Percentiles rank a stretch among this genome's conserved stretches.
phyloP scores from a whole-genome alignment of 768 basidiomycete species.

The Psilocybe azurescens region DNA sequence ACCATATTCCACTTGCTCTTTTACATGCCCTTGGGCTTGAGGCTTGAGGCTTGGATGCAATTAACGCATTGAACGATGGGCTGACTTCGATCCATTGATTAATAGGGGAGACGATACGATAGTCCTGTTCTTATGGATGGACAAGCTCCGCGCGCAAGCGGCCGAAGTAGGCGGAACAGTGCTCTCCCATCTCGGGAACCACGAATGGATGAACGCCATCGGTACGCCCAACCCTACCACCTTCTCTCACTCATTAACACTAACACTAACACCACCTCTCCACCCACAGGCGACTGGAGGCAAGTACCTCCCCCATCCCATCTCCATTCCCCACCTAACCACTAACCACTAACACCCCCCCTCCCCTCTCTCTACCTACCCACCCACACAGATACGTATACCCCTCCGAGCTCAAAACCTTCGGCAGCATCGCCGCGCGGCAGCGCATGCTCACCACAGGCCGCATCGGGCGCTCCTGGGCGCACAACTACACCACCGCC shows the following conservation, averaged over 20 bases:
- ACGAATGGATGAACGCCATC: constrained; percentile 94
- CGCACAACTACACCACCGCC: constrained; percentile 82
- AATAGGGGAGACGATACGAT: constrained; percentile 90
- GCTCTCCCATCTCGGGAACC: constrained; percentile 87
- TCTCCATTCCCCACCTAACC: not conserved
- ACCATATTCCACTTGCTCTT: not conserved
- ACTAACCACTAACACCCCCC: not conserved
- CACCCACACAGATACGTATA: constrained; percentile 73
- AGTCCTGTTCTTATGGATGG: constrained; percentile 84
- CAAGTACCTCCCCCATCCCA: constrained; percentile 1
- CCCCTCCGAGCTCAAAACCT: constrained; percentile 80
- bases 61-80: no score
- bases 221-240: constrained; percentile 41
- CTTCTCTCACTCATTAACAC: no score
- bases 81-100: no score
- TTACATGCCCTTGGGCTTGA: not conserved
- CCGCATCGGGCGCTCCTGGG: constrained; percentile 82
- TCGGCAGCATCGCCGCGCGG: constrained; percentile 72
- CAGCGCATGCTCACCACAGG: constrained; percentile 79
- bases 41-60: not conserved
- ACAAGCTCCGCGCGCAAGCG: constrained; percentile 80
- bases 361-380: not conserved
- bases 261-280: not conserved
- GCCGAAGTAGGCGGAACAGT: constrained; percentile 69
- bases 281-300: constrained; percentile 82